Percentiles rank a stretch among this genome's conserved stretches.
Evolutionary conservation across 805 yeast genomes (phyloP).

Genomic region (Blastobotrys americana): DNA sequence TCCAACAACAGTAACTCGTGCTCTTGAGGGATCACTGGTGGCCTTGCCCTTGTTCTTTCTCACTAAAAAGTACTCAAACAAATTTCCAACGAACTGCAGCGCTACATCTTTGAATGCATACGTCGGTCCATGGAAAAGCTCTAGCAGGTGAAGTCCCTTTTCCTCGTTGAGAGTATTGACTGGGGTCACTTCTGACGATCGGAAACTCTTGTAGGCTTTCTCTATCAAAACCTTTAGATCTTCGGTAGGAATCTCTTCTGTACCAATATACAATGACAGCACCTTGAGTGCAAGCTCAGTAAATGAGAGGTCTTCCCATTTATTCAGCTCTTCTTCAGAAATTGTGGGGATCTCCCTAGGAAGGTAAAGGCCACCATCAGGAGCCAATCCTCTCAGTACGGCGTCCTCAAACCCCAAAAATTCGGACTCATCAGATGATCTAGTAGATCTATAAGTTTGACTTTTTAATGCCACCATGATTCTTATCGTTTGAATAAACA

Average conservation of each 20-base stretch:
- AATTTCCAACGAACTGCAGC: constrained; percentile 92
- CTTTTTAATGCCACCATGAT: constrained; percentile 6
- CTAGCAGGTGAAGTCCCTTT: constrained; percentile 63
- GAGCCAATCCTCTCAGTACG: constrained; percentile 68
- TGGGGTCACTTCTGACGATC: constrained; percentile 86
- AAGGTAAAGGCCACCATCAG: constrained; percentile 92
- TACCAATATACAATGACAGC: constrained; percentile 67
- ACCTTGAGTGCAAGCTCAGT: constrained; percentile 83
- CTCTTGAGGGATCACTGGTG: constrained; percentile 47
- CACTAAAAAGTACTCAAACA: constrained; percentile 83
- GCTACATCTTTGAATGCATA: constrained; percentile 99
- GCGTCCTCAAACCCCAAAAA: constrained; percentile 34
- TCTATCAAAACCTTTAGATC: constrained; percentile 59
- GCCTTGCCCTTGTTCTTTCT: constrained; percentile 59
- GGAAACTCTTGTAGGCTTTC: constrained; percentile 84
- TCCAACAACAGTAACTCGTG: constrained; percentile 90
- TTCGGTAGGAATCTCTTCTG: constrained; percentile 61
- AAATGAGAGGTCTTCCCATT: constrained; percentile 72
- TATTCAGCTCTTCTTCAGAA: constrained; percentile 45
- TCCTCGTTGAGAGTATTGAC: constrained; percentile 50
- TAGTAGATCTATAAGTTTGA: constrained; percentile 33
- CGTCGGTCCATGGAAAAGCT: constrained; percentile 97
- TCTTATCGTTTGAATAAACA: not conserved
- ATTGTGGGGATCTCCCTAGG: constrained; percentile 77
- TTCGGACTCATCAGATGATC: constrained; percentile 28